phyloP scores from a whole-genome alignment of 768 basidiomycete species.

The Royoungia palumana region DNA sequence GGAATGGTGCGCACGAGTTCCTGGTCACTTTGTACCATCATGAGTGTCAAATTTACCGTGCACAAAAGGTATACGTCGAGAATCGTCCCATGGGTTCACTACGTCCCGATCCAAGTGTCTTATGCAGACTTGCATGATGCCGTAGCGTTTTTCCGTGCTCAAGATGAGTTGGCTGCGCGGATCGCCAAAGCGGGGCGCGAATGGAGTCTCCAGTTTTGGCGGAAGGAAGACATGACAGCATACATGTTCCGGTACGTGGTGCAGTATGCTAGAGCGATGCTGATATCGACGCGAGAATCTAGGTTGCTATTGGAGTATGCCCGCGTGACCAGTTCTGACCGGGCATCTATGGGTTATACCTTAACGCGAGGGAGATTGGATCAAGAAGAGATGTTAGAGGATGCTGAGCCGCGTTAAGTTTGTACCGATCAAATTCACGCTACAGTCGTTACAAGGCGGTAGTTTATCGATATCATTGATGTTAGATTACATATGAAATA shows the following conservation, averaged over 20 bases:
- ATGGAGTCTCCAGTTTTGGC: slow-evolving; percentile 60
- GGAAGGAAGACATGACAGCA: slow-evolving; percentile 55
- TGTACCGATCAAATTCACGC: no score
- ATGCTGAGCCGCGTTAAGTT: no score
- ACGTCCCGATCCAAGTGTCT: slow-evolving; percentile 65
- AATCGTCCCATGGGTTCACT: slow-evolving; percentile 69
- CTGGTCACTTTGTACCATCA: no score
- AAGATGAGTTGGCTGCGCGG: slow-evolving; percentile 54
- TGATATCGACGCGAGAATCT: background rate
- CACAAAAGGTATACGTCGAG: slow-evolving; percentile 49
- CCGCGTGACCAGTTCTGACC: slow-evolving; percentile 46
- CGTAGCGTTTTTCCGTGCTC: slow-evolving; percentile 68
- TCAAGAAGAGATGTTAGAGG: no score
- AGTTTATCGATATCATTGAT: no score
- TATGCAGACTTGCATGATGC: slow-evolving; percentile 68
- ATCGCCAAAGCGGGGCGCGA: slow-evolving; percentile 55
- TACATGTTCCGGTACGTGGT: slow-evolving; percentile 52
- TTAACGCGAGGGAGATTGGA: background rate
- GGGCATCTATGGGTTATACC: slow-evolving; percentile 40
- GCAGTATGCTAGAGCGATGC: rapidly evolving
- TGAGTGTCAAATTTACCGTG: background rate
- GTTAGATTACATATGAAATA: no score
- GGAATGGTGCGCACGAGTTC: slow-evolving; percentile 50
- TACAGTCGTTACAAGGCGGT: no score
- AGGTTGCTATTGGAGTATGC: slow-evolving; percentile 56